A percentile compares a stretch with the other conserved stretches of the same genome.
Conservation (phyloP, 2,329 filamentous ascomycete genomes). For the Talaromyces funiculosus region DNA sequence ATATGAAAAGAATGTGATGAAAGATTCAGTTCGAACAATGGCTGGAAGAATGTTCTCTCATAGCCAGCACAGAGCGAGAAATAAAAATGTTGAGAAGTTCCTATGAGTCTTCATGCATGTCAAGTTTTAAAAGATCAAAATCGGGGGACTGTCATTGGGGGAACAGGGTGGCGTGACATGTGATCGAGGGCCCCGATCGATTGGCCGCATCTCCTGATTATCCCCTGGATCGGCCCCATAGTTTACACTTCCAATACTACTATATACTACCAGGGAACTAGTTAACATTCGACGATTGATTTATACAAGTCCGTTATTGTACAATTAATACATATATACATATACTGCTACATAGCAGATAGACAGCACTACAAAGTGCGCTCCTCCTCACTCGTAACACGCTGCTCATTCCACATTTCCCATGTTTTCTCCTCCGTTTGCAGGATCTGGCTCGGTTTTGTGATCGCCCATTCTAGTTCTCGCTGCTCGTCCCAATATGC, state of each 20-base stretch:
- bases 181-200: conserved; percentile 4
- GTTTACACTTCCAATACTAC: not conserved
- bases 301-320: not conserved
- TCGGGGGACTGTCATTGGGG: not conserved
- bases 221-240: not conserved
- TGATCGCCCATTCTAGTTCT: conserved; percentile 21
- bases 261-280: not conserved
- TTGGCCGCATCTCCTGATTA: conserved; percentile 1
- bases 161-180: conserved; percentile 14
- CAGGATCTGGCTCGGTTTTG: not conserved
- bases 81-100: not conserved
- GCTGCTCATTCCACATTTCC: conserved; percentile 17
- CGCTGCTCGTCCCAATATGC: conserved; percentile 27
- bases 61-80: not conserved
- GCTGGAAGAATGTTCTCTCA: not conserved
- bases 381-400: not conserved
- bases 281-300: not conserved
- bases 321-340: not conserved
- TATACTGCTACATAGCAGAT: not conserved
- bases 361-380: not conserved
- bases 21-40: not conserved
- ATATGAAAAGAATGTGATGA: not conserved
- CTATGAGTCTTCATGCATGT: not conserved
- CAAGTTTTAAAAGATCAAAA: not conserved
- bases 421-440: not conserved